Evolutionary conservation across 2,329 filamentous ascomycete genomes (phyloP).

Genomic region (Aspergillus sp.): DNA sequence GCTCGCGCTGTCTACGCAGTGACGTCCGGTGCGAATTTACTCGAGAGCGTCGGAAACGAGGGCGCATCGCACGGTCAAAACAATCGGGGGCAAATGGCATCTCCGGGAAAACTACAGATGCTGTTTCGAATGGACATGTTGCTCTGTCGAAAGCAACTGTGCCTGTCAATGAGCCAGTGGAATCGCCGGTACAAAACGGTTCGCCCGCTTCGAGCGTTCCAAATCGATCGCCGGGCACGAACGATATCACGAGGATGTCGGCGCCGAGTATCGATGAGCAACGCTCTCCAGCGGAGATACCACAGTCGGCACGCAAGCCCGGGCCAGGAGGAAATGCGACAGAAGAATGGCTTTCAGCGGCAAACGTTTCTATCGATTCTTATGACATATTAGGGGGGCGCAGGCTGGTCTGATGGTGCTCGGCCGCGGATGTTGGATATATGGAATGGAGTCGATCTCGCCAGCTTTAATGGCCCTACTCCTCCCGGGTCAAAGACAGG

Average conservation of each 20-base stretch:
- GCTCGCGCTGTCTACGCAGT: conserved; percentile 83
- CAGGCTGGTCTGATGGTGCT: conserved; percentile 20
- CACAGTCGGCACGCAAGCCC: conserved; percentile 14
- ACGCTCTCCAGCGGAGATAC: conserved; percentile 16
- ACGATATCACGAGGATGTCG: conserved; percentile 21
- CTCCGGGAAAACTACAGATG: background rate
- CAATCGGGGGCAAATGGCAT: conserved; percentile 51
- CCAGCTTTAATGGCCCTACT: conserved; percentile 38
- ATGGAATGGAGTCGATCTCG: conserved; percentile 26
- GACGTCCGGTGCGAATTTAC: conserved; percentile 71
- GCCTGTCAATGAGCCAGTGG: conserved; percentile 3
- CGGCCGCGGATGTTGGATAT: conserved; percentile 25
- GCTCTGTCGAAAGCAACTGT: too few species aligned
- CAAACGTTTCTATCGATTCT: conserved; percentile 27
- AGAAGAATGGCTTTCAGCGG: conserved; percentile 29
- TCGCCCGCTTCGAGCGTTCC: conserved; percentile 20
- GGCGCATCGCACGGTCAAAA: conserved; percentile 69
- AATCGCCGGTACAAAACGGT: conserved; percentile 14
- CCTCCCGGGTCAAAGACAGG: conserved; percentile 52
- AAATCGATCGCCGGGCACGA: conserved; percentile 23
- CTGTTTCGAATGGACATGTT: too few species aligned
- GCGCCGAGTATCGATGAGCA: conserved; percentile 25
- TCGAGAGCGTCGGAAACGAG: conserved; percentile 87
- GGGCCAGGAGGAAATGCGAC: conserved; percentile 19
- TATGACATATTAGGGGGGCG: conserved; percentile 25